Evolutionary conservation across 2,329 filamentous ascomycete genomes (phyloP).

Genomic region (Talaromyces sp.): DNA sequence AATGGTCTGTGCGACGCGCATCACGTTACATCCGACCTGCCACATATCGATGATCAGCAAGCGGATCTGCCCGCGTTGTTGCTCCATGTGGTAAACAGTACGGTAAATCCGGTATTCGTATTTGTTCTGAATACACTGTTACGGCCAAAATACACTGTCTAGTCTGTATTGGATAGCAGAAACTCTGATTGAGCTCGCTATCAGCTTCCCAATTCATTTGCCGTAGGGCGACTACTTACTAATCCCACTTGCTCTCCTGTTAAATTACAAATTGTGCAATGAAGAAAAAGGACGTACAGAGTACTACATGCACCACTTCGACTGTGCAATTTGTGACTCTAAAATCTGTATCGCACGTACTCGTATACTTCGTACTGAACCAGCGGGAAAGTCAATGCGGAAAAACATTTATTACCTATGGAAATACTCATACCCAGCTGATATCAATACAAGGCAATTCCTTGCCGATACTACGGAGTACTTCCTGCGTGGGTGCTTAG

Average conservation of each 20-base stretch:
- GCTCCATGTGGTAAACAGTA: constrained; percentile 9
- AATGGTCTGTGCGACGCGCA: constrained; percentile 1
- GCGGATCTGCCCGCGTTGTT: not conserved
- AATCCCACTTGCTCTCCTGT: not conserved
- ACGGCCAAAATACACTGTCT: not conserved
- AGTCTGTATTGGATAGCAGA: no score
- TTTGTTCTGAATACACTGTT: not conserved
- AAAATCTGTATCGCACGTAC: not conserved
- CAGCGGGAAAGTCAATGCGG: not conserved
- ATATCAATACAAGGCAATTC: not conserved
- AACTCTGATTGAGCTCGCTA: not conserved
- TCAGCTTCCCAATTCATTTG: not conserved
- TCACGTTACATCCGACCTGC: constrained; percentile 5
- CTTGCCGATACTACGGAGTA: not conserved
- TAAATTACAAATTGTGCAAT: not conserved
- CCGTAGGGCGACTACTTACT: not conserved
- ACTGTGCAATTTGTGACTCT: not conserved
- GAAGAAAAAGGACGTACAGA: not conserved
- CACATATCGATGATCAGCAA: constrained; percentile 9
- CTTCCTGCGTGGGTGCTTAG: not conserved
- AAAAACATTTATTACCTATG: not conserved
- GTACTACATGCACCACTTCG: not conserved
- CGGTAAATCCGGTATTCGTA: not conserved
- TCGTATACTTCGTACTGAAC: not conserved
- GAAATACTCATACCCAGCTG: not conserved